Base-by-base conservation (phyloP, 1,284 basidiomycete species). In the Malassezia arunalokei region DNA sequence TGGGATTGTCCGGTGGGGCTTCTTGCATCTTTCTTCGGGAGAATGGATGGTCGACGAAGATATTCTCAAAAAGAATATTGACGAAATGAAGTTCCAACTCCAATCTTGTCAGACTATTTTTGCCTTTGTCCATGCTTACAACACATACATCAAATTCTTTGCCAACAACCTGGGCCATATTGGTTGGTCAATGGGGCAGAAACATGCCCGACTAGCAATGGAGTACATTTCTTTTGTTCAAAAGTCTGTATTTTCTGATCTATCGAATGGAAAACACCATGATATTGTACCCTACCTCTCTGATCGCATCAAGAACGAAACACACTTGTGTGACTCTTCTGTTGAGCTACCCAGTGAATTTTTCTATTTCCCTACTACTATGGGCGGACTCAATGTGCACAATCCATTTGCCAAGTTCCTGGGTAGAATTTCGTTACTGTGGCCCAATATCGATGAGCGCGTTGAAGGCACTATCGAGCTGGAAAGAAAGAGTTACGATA, bases 131-230 rank as follows among this genome's bases (percentile, higher is more conserved):
- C 44, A 46, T 29, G 44, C 44, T 9, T 46, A 46, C 30, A 46
- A 46, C 24, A 46, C 44, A 8, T 46, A 46, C 15, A 46, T 46
- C 14, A 32, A 35, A 11, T 46, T 46, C 35, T 38, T 46, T 17
- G 15, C 32, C 35, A 37, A 39, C 32, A 46, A 46, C 20, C 30
- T 32, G 6, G 44, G 44, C 11, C 44, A 38, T 29, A 14, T 24
- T 9, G 44, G 30, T 3, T 6, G 9, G 5, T 37, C 30, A 5
- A 33, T 38, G 3, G 37, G 33, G 7, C 8, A 38, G 27, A 29
- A 35, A 17, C 43, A 39, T 46, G 44, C 37, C 32, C 15, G 3
- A 1, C 2, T 20, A 6, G 12, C 30, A 1, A 28, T 46, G 15
- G 17, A 31, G 17, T 30, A 24, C 30, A 6, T 44, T 32, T 24